A percentile compares a stretch with the other conserved stretches of the same genome.
These are phyloP conservation scores for Apiotrichum mycotoxinovorans DNA, from an alignment of 1,284 basidiomycete species.

Conservation along the genomic window DNA sequence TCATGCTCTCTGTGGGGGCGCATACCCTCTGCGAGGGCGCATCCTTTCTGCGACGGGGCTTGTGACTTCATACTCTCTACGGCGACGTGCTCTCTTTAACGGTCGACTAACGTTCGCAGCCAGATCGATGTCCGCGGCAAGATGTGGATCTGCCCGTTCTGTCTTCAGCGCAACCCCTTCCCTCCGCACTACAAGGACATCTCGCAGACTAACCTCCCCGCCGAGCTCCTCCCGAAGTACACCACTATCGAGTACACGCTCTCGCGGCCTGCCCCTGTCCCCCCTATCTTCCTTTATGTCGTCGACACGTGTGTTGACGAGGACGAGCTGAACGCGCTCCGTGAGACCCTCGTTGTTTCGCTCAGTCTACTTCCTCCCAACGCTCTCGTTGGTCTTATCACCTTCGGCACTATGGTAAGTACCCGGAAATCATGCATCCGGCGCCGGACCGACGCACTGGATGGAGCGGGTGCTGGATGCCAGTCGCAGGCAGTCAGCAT, in stretches of 20 bases:
- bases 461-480: too few relatives aligned
- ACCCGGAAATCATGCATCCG: too few relatives aligned
- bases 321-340: slow-evolving; percentile 90
- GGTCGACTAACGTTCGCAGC: slow-evolving; percentile 55
- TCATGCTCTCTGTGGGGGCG: too few relatives aligned
- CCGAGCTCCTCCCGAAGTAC: slow-evolving; percentile 94
- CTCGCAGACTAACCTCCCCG: slow-evolving; percentile 91
- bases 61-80: too few relatives aligned
- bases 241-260: slow-evolving; percentile 99
- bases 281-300: slow-evolving; percentile 94
- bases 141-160: slow-evolving; percentile 99
- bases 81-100: too few relatives aligned
- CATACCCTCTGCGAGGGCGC: too few relatives aligned
- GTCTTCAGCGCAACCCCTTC: slow-evolving; percentile 92
- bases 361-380: slow-evolving; percentile 88
- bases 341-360: slow-evolving; percentile 88
- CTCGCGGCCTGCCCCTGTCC: slow-evolving; percentile 81
- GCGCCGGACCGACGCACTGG: too few relatives aligned
- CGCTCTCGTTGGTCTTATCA: slow-evolving; percentile 92
- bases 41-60: too few relatives aligned
- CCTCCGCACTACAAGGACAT: slow-evolving; percentile 99
- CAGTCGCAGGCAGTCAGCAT: too few relatives aligned
- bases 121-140: slow-evolving; percentile 98
- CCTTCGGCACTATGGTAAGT: slow-evolving; percentile 90
- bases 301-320: slow-evolving; percentile 97